These are phyloP conservation scores for Proliferodiscus dingleyae DNA, from an alignment of 2,329 filamentous ascomycete genomes.

Conservation along the genomic window DNA sequence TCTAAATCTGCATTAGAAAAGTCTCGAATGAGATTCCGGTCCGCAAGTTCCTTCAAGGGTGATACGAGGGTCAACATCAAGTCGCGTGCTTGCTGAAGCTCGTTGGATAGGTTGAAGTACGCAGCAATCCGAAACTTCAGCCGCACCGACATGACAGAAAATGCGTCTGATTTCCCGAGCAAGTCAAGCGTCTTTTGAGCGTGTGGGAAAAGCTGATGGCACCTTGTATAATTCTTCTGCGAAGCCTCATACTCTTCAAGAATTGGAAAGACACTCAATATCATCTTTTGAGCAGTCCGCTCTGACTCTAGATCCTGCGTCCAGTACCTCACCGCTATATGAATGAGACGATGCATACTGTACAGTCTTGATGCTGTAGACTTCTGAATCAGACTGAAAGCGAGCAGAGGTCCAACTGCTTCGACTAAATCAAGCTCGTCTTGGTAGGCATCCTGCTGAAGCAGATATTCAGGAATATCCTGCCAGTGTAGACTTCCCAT, in stretches of 20 bases:
- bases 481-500: constrained; percentile 13
- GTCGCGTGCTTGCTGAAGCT: neutral
- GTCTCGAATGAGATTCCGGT: neutral
- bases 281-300: neutral
- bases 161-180: neutral
- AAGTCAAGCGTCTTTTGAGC: neutral
- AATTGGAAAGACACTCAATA: neutral
- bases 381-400: constrained; percentile 34
- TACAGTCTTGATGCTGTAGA: constrained; percentile 7
- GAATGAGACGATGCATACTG: constrained; percentile 13
- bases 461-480: constrained; percentile 10
- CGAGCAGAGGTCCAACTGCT: constrained; percentile 31
- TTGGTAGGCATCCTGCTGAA: neutral
- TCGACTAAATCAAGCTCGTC: constrained; percentile 24
- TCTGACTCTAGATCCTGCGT: neutral
- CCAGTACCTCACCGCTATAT: constrained; percentile 16
- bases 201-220: neutral
- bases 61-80: neutral
- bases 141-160: neutral
- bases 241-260: neutral
- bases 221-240: neutral
- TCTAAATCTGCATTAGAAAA: neutral
- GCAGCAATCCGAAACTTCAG: neutral
- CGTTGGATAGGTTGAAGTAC: neutral
- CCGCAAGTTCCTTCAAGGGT: neutral